Evolutionary conservation across 2,329 filamentous ascomycete genomes (phyloP).

Genomic region (Dothideomycetidae sp.): DNA sequence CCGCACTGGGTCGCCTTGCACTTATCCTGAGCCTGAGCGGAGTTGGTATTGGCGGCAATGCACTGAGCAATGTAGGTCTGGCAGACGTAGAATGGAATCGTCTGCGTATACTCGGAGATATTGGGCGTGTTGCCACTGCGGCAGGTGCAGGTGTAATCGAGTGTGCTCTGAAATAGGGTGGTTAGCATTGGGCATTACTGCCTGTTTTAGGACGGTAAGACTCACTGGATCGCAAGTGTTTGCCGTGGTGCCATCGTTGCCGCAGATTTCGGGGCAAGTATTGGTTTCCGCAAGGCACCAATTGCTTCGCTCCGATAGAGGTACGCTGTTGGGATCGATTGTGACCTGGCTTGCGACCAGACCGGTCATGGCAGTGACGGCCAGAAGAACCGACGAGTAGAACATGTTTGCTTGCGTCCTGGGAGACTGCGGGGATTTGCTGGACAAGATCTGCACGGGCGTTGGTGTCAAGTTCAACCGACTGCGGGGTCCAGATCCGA

Average conservation of each 20-base stretch:
- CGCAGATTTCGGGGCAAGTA: slow-evolving; percentile 47
- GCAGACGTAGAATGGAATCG: slow-evolving; percentile 48
- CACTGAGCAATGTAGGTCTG: slow-evolving; percentile 34
- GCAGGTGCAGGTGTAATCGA: slow-evolving; percentile 46
- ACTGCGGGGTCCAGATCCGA: too few species aligned
- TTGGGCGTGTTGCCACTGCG: slow-evolving; percentile 40
- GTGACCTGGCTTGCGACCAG: slow-evolving; percentile 32
- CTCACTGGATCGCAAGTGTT: slow-evolving; percentile 47
- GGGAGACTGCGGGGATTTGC: slow-evolving; percentile 10
- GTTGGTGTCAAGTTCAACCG: slow-evolving; percentile 8
- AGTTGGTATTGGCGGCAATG: slow-evolving; percentile 25
- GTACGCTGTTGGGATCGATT: slow-evolving; percentile 31
- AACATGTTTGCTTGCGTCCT: slow-evolving; percentile 30
- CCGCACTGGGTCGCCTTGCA: slow-evolving; percentile 43
- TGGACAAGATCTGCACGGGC: slow-evolving; percentile 9
- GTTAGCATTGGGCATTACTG: too few species aligned
- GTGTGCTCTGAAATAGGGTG: slow-evolving; percentile 26
- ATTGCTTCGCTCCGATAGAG: slow-evolving; percentile 22
- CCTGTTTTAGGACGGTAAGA: slow-evolving; percentile 11
- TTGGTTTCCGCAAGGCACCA: slow-evolving; percentile 48
- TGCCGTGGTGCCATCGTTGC: slow-evolving; percentile 26
- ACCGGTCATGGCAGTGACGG: slow-evolving; percentile 33
- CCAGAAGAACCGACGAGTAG: slow-evolving; percentile 33
- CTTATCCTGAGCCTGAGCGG: slow-evolving; percentile 23
- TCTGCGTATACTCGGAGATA: slow-evolving; percentile 41